Evolutionary conservation across 352 stramenopile species (phyloP).

Genomic region (Globisporangium paroecandrum): DNA sequence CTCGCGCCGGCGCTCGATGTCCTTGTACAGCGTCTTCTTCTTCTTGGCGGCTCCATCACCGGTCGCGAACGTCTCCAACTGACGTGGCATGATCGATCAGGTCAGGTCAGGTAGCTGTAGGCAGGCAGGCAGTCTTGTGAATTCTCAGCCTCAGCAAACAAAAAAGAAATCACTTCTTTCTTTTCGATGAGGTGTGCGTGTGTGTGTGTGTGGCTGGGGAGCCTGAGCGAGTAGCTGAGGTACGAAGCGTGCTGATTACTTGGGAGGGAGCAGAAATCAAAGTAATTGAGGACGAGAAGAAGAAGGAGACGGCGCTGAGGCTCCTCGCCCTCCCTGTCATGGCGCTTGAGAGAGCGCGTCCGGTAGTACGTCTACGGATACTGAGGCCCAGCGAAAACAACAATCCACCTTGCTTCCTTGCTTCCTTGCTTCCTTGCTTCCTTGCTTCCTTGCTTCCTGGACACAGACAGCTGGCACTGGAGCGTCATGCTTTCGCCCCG

Average conservation of each 20-base stretch:
- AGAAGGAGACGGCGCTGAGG: background rate
- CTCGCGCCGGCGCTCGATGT: slow-evolving; percentile 29
- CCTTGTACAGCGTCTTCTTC: slow-evolving; percentile 20
- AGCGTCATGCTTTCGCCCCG: background rate
- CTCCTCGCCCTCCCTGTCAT: background rate
- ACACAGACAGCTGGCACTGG: background rate
- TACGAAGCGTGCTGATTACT: slow-evolving; percentile 3
- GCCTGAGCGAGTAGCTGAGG: background rate
- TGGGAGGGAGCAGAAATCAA: background rate
- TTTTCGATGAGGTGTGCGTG: background rate
- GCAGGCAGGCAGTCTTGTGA: background rate
- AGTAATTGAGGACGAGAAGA: background rate
- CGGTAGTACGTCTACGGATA: background rate
- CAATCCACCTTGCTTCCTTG: background rate
- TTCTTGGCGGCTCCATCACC: background rate
- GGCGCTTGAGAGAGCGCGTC: no score
- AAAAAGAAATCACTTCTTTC: background rate
- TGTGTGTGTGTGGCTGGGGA: background rate
- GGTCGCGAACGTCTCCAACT: background rate
- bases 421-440: no score
- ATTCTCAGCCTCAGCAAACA: slow-evolving; percentile 5
- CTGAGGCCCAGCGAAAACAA: background rate
- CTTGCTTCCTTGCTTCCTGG: no score
- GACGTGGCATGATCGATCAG: background rate
- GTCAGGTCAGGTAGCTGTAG: no score